These are phyloP conservation scores for Colletotrichum tabaci DNA, from an alignment of 2,329 filamentous ascomycete species.

Conservation along the genomic window DNA sequence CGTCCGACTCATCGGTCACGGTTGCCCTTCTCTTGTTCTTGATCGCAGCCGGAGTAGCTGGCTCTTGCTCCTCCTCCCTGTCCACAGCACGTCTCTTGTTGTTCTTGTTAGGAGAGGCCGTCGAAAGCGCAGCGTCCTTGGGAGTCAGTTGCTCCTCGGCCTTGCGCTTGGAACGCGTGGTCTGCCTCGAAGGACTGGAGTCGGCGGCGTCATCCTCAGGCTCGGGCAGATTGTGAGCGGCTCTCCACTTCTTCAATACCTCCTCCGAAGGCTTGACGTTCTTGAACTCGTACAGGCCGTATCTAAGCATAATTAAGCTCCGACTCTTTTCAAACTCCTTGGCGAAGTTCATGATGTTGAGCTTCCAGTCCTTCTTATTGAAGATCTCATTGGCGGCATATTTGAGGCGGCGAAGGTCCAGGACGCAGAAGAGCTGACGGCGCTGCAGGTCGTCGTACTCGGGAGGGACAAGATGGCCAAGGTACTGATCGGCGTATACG, in stretches of 20 bases:
- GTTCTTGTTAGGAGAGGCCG: constrained; percentile 53
- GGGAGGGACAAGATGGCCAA: constrained; percentile 69
- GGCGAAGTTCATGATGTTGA: constrained; percentile 74
- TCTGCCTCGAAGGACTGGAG: constrained; percentile 51
- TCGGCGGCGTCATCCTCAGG: constrained; percentile 59
- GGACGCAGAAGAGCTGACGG: constrained; percentile 75
- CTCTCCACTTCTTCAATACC: constrained; percentile 71
- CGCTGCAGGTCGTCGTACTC: constrained; percentile 72
- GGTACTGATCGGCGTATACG: constrained; percentile 73
- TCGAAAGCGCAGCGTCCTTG: constrained; percentile 53
- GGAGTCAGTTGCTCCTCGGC: constrained; percentile 65
- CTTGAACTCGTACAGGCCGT: constrained; percentile 75
- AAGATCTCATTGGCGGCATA: constrained; percentile 75
- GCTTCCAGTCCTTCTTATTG: constrained; percentile 72
- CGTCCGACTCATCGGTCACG: constrained; percentile 58
- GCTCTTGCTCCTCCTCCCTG: constrained; percentile 53
- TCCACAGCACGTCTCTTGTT: constrained; percentile 67
- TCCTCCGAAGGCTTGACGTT: constrained; percentile 72
- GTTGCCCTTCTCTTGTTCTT: constrained; percentile 70
- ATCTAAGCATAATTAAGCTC: constrained; percentile 72
- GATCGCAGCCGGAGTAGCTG: constrained; percentile 53
- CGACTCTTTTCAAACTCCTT: constrained; percentile 77
- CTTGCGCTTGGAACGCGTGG: constrained; percentile 66
- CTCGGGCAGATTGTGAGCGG: constrained; percentile 68
- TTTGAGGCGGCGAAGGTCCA: constrained; percentile 73